phyloP scores from a whole-genome alignment of 108 stramenopile genomes.

The Nitzschia sp. region DNA sequence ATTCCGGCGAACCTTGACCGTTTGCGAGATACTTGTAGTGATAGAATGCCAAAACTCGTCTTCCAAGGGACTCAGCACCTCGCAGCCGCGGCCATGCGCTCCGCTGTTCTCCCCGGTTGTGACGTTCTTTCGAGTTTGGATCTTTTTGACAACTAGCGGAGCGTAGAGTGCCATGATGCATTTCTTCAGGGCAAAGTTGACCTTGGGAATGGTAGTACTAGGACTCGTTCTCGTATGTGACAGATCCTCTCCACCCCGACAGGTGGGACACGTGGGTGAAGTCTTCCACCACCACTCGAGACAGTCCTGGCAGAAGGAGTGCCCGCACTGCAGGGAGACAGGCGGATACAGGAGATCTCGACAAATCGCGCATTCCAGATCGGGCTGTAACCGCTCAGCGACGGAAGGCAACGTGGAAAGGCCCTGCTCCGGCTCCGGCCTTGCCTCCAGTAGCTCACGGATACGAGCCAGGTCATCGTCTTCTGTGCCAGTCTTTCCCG shows the following conservation, averaged over 20 bases:
- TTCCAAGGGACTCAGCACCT: slow-evolving; percentile 28
- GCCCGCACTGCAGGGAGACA: slow-evolving; percentile 60
- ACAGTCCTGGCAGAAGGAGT: slow-evolving; percentile 71
- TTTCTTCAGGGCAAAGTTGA: slow-evolving; percentile 52
- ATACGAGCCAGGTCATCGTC: not conserved
- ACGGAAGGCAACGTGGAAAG: not conserved
- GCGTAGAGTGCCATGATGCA: slow-evolving; percentile 51
- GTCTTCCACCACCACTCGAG: slow-evolving; percentile 60
- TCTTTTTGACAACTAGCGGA: slow-evolving; percentile 34
- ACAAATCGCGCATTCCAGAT: slow-evolving; percentile 64
- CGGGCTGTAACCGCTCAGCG: slow-evolving; percentile 33
- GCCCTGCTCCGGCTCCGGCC: too few species aligned
- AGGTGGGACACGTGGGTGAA: slow-evolving; percentile 48
- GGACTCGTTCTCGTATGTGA: not conserved
- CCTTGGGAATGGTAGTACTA: slow-evolving; percentile 1
- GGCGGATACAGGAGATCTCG: slow-evolving; percentile 62
- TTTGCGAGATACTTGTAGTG: not conserved
- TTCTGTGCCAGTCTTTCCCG: not conserved
- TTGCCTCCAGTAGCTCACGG: not conserved
- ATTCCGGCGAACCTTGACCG: slow-evolving; percentile 39
- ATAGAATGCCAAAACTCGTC: slow-evolving; percentile 31
- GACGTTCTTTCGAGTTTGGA: slow-evolving; percentile 22
- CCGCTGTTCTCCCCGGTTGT: slow-evolving; percentile 48
- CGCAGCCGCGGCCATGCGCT: slow-evolving; percentile 43
- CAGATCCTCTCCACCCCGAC: slow-evolving; percentile 24